Conservation (phyloP, 768 basidiomycete genomes). For the Naganishia antarctica region DNA sequence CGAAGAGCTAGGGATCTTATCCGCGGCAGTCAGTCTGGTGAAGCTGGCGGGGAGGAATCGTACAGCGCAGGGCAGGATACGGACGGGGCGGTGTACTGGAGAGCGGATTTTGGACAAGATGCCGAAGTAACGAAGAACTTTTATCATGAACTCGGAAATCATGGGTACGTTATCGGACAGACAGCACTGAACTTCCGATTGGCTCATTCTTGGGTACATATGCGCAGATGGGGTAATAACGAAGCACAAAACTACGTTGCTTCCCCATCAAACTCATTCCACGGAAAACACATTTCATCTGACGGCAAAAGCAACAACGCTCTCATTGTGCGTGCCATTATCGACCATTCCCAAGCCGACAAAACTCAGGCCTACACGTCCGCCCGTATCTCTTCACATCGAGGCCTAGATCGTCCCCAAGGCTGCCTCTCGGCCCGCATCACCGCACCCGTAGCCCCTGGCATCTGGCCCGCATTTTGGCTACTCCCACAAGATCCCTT, state of each 20-base stretch:
- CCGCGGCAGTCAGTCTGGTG: too few relatives aligned
- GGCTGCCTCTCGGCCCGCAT: conserved; percentile 19
- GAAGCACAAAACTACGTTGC: conserved; percentile 18
- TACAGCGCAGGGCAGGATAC: too few relatives aligned
- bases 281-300: not conserved
- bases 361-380: conserved; percentile 5
- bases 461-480: conserved; percentile 27
- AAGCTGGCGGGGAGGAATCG: too few relatives aligned
- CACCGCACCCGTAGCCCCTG: conserved; percentile 11
- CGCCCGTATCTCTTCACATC: conserved; percentile 10
- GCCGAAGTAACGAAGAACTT: not conserved
- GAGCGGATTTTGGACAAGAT: conserved; percentile 9
- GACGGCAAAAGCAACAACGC: conserved; percentile 12
- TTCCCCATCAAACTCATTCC: conserved; percentile 9
- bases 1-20: not conserved
- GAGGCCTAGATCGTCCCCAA: not conserved
- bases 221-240: conserved; percentile 21
- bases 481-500: conserved; percentile 22
- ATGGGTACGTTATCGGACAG: conserved; percentile 5
- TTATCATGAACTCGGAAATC: conserved; percentile 11
- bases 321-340: conserved; percentile 20
- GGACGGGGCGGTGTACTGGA: conserved; percentile 6
- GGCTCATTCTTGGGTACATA: not conserved
- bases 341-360: conserved; percentile 3
- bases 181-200: not conserved